Conservation (phyloP, 768 basidiomycete species). For the Rhodotorula paludigena region DNA sequence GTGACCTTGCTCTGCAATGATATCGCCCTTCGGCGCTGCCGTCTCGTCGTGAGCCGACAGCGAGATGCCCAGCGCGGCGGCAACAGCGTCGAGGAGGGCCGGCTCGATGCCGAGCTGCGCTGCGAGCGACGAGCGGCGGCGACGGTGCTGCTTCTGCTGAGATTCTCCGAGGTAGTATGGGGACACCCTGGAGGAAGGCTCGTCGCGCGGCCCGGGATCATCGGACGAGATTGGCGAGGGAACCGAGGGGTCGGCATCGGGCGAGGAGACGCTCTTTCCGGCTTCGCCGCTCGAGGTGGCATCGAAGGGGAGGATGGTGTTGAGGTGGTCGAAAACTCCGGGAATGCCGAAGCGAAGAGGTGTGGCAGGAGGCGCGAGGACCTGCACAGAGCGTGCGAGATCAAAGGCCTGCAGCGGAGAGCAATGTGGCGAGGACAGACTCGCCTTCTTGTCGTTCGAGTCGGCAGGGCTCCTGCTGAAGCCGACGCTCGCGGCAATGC, state of each 20-base stretch:
- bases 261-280: no score
- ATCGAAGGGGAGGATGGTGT: no score
- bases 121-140: conserved; percentile 16
- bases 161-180: no score
- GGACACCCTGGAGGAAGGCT: no score
- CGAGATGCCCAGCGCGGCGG: conserved; percentile 6
- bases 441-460: background rate
- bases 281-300: no score
- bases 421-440: background rate
- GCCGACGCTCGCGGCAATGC: conserved; percentile 4
- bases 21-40: no score
- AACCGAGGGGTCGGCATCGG: no score
- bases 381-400: background rate
- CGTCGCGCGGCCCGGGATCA: no score
- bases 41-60: conserved; percentile 16
- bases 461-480: conserved; percentile 8
- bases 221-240: no score
- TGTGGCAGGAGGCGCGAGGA: background rate
- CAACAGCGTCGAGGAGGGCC: conserved; percentile 13
- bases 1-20: no score
- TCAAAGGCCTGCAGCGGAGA: background rate
- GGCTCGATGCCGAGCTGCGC: conserved; percentile 16
- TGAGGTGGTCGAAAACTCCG: no score
- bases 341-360: no score
- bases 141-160: background rate